Evolutionary conservation across 192 early-diverging fungal species (phyloP), one percentile per base, ranked within the genome.

Genomic region (Backusella tarrabulga): DNA sequence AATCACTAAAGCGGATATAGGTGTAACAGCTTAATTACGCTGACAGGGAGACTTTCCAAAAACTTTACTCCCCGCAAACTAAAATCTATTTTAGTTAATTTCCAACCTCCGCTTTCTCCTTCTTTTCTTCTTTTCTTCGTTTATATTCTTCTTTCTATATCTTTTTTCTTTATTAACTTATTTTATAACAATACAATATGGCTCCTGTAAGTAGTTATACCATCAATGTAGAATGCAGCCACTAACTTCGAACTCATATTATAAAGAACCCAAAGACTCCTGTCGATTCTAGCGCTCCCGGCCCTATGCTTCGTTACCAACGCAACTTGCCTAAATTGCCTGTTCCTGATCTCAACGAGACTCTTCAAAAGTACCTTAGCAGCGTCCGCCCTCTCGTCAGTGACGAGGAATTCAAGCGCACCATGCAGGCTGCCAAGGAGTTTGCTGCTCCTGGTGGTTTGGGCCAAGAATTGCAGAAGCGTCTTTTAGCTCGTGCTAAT

Each of bases 341-440:
- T 2, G 96, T 99, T 52, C 96, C 98, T 35, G 80, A 88, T 19
- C 86, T 99, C 46, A 78, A 87, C 26, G 93, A 94, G 73, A 99
- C 98, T 2, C 85, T 91, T 73, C 90, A 88, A 40, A 92, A 91
- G 79, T 99, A 99, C 81, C 88, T 98, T 66, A 81, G 87, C 73
- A 89, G 91, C 3, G 85, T 99, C 35, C 87, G 90, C 71, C 94
- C 96, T 14, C 83, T 95, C 29, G 80, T 93, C 71, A 88, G 83
- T 40, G 88, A 89, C 34, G 88, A 87, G 60, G 93, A 96, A 52
- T 95, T 90, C 75, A 90, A 89, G 63, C 77, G 86, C 52, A 94
- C 94, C 23, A 83, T 88, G 75, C 82, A 80, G 34, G 82, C 85
- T 17, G 95, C 94, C 29, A 77, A 87, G 76, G 92, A 96, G 71